Percentiles rank a stretch among this genome's conserved stretches.
Conservation (phyloP, 148 eudicot genomes). For the Chenopodium berlandieri region DNA sequence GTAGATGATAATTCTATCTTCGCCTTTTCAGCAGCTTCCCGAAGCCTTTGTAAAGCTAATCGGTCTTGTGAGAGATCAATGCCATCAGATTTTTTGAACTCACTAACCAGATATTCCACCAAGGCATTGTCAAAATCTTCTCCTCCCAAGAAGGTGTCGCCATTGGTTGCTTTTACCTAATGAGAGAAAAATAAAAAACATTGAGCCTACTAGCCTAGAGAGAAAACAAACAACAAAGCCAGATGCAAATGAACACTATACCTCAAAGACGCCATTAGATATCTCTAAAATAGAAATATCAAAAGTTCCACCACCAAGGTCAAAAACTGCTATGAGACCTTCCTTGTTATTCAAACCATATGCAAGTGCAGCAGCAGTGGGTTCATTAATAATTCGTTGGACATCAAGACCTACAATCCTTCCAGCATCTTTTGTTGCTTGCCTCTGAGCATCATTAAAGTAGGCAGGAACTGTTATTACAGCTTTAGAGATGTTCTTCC, state of each 20-base stretch:
- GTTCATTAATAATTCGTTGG: constrained; percentile 52
- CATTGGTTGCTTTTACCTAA: constrained; percentile 44
- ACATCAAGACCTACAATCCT: constrained; percentile 54
- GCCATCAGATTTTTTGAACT: constrained; percentile 37
- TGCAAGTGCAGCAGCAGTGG: constrained; percentile 66
- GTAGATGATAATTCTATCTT: constrained; percentile 47
- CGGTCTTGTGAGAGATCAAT: constrained; percentile 44
- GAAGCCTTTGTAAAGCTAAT: constrained; percentile 40
- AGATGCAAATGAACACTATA: neutral
- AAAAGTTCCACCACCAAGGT: constrained; percentile 64
- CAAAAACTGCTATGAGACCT: constrained; percentile 54
- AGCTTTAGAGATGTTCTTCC: constrained; percentile 43
- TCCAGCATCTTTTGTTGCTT: constrained; percentile 67
- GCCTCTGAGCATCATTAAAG: constrained; percentile 60
- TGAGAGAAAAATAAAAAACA: neutral
- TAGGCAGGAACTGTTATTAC: constrained; percentile 62
- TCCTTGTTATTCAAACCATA: constrained; percentile 56
- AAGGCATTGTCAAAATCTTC: constrained; percentile 44
- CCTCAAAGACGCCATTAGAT: constrained; percentile 62
- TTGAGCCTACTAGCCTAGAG: neutral
- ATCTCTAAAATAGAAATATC: constrained; percentile 61
- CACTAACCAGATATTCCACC: constrained; percentile 36
- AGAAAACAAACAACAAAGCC: neutral
- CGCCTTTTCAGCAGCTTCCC: constrained; percentile 53
- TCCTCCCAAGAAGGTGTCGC: constrained; percentile 46